phyloP scores from a whole-genome alignment of 1,284 basidiomycete species.

The Trametes hirsuta region DNA sequence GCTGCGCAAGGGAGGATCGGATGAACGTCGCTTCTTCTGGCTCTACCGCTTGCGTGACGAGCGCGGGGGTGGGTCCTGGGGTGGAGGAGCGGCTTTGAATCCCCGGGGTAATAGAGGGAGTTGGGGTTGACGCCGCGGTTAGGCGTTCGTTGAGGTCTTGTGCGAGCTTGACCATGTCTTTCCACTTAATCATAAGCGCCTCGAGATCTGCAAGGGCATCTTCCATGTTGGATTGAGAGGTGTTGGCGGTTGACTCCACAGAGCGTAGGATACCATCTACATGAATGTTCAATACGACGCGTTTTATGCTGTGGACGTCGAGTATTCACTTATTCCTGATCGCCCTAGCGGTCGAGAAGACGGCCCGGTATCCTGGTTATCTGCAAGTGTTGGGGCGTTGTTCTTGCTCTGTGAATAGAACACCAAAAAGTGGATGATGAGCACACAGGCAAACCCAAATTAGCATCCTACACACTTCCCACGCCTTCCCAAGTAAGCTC shows the following conservation, averaged over 20 bases:
- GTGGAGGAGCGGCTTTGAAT: slow-evolving; percentile 16
- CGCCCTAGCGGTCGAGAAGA: slow-evolving; percentile 29
- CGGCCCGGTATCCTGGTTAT: slow-evolving; percentile 1
- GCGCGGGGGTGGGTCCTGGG: slow-evolving; percentile 12
- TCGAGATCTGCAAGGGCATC: slow-evolving; percentile 90
- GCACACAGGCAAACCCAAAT: background rate
- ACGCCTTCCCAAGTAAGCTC: slow-evolving; percentile 77
- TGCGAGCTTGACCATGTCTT: slow-evolving; percentile 91
- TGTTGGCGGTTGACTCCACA: slow-evolving; percentile 70
- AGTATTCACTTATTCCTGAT: slow-evolving; percentile 57
- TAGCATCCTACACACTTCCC: slow-evolving; percentile 61
- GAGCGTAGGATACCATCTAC: slow-evolving; percentile 80
- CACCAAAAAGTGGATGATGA: background rate
- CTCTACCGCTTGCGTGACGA: slow-evolving; percentile 42
- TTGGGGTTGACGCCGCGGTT: slow-evolving; percentile 53
- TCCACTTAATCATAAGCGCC: slow-evolving; percentile 89
- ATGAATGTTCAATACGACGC: background rate
- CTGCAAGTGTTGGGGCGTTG: background rate
- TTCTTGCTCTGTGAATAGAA: slow-evolving; percentile 11
- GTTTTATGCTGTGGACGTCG: background rate
- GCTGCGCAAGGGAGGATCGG: slow-evolving; percentile 84
- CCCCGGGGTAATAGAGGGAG: slow-evolving; percentile 27
- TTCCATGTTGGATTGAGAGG: slow-evolving; percentile 69
- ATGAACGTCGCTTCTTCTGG: slow-evolving; percentile 87
- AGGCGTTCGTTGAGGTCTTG: slow-evolving; percentile 87